Conservation (phyloP, 192 early-diverging fungal genomes). For the Coemansia sp. region DNA sequence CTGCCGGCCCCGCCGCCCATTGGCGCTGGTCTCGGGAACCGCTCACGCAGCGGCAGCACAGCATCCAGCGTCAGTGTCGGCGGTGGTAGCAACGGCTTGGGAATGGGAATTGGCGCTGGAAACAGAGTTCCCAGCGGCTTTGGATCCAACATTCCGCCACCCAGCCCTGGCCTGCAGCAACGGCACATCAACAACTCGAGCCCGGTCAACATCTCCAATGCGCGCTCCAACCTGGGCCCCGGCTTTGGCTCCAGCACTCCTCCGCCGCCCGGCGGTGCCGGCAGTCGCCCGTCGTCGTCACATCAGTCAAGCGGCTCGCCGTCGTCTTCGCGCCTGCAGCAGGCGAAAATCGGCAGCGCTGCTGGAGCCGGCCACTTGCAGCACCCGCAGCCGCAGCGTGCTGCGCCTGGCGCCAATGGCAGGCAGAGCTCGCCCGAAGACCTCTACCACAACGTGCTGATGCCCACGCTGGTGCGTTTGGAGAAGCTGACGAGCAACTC, state of each 20-base stretch:
- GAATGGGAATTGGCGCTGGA: constrained; percentile 7
- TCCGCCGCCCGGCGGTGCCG: constrained; percentile 8
- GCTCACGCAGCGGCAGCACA: constrained; percentile 53
- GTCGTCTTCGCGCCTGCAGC: constrained; percentile 11
- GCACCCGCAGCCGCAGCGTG: constrained; percentile 36
- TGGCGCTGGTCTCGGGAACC: constrained; percentile 34
- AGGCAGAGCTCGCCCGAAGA: constrained; percentile 45
- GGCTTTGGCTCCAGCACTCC: constrained; percentile 34
- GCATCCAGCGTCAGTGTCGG: constrained; percentile 39
- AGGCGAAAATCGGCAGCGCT: constrained; percentile 13
- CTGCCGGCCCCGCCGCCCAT: constrained; percentile 49
- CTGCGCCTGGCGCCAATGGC: not conserved
- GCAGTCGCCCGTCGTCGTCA: constrained; percentile 49
- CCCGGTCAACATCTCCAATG: constrained; percentile 25
- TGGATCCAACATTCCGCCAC: constrained; percentile 45
- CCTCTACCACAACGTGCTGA: constrained; percentile 53
- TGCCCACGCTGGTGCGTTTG: constrained; percentile 49
- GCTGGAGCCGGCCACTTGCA: not conserved
- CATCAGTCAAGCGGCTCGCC: constrained; percentile 34
- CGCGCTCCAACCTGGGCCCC: constrained; percentile 30
- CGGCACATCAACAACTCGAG: constrained; percentile 43
- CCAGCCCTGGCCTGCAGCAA: constrained; percentile 44
- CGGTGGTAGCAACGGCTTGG: constrained; percentile 17
- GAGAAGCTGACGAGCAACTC: constrained; percentile 50
- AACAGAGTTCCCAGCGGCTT: constrained; percentile 30